Base-by-base conservation (phyloP, 257 asterid genomes). In the Lithospermum erythrorhizon region DNA sequence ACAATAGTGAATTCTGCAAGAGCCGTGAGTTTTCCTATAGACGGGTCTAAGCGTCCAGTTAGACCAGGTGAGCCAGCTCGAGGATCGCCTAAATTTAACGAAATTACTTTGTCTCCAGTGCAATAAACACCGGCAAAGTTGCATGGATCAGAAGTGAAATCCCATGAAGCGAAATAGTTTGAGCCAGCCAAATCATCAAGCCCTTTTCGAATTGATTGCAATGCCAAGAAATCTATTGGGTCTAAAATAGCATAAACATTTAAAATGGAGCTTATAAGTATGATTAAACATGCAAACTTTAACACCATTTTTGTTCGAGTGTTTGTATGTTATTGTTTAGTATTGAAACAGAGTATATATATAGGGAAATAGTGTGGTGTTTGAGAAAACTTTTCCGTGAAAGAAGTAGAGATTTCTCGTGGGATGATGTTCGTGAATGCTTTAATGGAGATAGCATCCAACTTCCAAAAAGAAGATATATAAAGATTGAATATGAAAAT, bases 121-220 rank as follows among this genome's bases (percentile, higher is more conserved):
- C 97, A 89, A 48, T 75, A 82, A 14, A 89, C 88, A 61, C 97
- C 97, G 61, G 95, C 80, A 62, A 89, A 89, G 64, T 68, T 78
- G 61, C 97, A 89, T 0, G 97, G 97, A 53, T 89, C 95, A 5
- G 97, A 75, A 35, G 97, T 89, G 74, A 89, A 89, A 73, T 89
- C 97, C 97, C 97, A 89, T 1, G 97, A 84, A 47, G 80, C 78
- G 17, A 89, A 79, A 23, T 75, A 89, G 55, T 78, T 79, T 0
- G 97, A 89, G 6, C 94, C 94, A 1, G 97, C 95, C 69, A 87
- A 65, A 80, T 89, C 97, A 67, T 29, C 58, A 51, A 90, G 67
- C 68, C 81, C 62, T 68, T 87, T 87, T 5, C 82, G 76, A n/a
- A 90, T 79, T 1, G 97, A 75, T 60, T 93, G 98, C 25, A 93